Percentiles rank a stretch among this genome's conserved stretches.
phyloP scores from a whole-genome alignment of 805 yeast species.

The Nakazawaea anatomiae region DNA sequence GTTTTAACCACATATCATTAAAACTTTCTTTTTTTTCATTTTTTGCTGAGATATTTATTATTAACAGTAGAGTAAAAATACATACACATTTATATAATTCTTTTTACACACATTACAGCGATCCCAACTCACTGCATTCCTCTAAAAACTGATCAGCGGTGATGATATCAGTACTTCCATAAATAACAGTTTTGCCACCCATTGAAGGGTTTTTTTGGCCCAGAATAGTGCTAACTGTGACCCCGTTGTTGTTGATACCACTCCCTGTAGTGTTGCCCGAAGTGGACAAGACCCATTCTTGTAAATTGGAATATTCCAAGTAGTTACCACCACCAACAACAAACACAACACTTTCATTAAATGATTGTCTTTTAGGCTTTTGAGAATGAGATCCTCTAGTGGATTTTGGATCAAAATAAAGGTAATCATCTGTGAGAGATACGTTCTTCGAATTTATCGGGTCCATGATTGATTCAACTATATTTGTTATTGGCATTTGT shows the following conservation, averaged over 20 bases:
- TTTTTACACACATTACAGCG: neutral
- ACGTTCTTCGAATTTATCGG: constrained; percentile 68
- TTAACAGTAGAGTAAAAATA: no score
- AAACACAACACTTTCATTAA: constrained; percentile 80
- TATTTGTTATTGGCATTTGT: constrained; percentile 81
- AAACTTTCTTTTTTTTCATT: no score
- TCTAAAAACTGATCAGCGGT: constrained; percentile 65
- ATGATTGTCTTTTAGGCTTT: constrained; percentile 79
- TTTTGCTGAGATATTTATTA: no score
- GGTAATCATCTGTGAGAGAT: constrained; percentile 78
- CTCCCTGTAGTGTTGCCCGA: constrained; percentile 9
- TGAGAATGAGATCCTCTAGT: constrained; percentile 86
- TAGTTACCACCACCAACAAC: constrained; percentile 97
- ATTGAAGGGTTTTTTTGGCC: neutral
- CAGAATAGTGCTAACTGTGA: neutral
- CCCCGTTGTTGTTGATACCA: neutral
- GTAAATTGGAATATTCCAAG: constrained; percentile 87
- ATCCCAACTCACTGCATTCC: constrained; percentile 56
- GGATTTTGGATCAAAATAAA: constrained; percentile 81
- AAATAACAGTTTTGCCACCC: constrained; percentile 51
- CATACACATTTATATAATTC: no score
- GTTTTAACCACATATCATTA: no score
- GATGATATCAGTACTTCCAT: constrained; percentile 79
- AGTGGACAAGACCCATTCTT: constrained; percentile 66
- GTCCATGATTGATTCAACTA: constrained; percentile 89